phyloP scores from a whole-genome alignment of 2,329 filamentous ascomycete genomes.

The Calonectria multiphialidica region DNA sequence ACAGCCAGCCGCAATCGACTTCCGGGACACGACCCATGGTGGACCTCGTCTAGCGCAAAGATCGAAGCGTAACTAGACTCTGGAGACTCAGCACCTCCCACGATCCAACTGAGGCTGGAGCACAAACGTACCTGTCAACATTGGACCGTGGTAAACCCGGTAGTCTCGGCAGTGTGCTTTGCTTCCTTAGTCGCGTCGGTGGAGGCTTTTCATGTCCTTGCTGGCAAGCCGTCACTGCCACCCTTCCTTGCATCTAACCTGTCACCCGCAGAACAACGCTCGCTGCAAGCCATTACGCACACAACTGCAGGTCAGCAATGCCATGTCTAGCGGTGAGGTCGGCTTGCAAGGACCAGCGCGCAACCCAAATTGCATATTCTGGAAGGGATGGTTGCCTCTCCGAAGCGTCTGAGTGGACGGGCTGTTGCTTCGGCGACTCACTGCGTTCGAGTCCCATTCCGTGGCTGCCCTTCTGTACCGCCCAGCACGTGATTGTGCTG shows the following conservation, averaged over 20 bases:
- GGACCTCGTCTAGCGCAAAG: background rate
- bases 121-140: background rate
- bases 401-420: background rate
- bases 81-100: background rate
- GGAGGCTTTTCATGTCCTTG: background rate
- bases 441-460: background rate
- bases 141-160: slow-evolving; percentile 3
- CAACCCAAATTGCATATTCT: background rate
- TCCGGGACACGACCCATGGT: background rate
- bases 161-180: background rate
- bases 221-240: slow-evolving; percentile 1
- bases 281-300: slow-evolving; percentile 6
- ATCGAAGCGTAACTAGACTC: background rate
- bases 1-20: slow-evolving; percentile 1
- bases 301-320: background rate
- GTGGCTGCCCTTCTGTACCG: background rate
- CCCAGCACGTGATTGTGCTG: background rate
- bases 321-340: background rate
- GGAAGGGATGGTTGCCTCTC: background rate
- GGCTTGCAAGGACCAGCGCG: background rate
- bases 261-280: slow-evolving; percentile 3
- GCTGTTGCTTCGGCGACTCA: background rate
- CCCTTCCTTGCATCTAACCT: slow-evolving; percentile 1
- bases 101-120: background rate
- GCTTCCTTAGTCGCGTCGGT: background rate